phyloP scores from a whole-genome alignment of 352 stramenopile genomes.

The Saprolegnia parasitica region DNA sequence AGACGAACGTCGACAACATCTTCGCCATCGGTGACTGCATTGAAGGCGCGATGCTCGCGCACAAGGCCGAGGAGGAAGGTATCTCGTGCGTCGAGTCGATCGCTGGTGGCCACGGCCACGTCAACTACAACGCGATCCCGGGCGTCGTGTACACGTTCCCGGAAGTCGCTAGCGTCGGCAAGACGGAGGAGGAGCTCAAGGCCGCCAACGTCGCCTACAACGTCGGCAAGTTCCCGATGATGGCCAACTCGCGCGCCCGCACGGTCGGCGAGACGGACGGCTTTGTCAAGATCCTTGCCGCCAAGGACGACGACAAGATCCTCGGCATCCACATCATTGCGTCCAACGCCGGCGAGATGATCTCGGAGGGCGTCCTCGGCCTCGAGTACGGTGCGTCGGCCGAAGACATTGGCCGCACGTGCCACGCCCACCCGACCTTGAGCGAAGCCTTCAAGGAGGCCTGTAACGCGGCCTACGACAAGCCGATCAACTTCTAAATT shows the following conservation, averaged over 20 bases:
- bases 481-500: slow-evolving; percentile 99
- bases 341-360: slow-evolving; percentile 99
- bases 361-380: slow-evolving; percentile 96
- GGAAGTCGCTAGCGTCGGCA: slow-evolving; percentile 93
- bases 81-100: slow-evolving; percentile 97
- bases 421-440: slow-evolving; percentile 96
- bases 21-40: slow-evolving; percentile 98
- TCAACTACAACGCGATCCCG: slow-evolving; percentile 99
- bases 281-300: slow-evolving; percentile 97
- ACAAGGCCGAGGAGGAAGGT: slow-evolving; percentile 99
- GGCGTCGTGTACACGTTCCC: slow-evolving; percentile 98
- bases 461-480: slow-evolving; percentile 96
- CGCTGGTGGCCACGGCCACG: slow-evolving; percentile 94
- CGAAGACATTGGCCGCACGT: slow-evolving; percentile 99
- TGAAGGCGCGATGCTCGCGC: slow-evolving; percentile 97
- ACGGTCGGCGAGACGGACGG: slow-evolving; percentile 92
- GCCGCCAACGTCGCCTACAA: slow-evolving; percentile 93
- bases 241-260: slow-evolving; percentile 95
- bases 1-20: slow-evolving; percentile 90
- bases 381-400: slow-evolving; percentile 98
- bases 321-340: slow-evolving; percentile 99
- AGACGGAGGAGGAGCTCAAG: slow-evolving; percentile 98
- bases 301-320: slow-evolving; percentile 98
- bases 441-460: slow-evolving; percentile 99
- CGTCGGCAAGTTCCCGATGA: slow-evolving; percentile 97